Percentiles rank a stretch among this genome's conserved stretches.
phyloP scores from a whole-genome alignment of 2,329 filamentous ascomycete genomes.

The Didymella arachidicola region DNA sequence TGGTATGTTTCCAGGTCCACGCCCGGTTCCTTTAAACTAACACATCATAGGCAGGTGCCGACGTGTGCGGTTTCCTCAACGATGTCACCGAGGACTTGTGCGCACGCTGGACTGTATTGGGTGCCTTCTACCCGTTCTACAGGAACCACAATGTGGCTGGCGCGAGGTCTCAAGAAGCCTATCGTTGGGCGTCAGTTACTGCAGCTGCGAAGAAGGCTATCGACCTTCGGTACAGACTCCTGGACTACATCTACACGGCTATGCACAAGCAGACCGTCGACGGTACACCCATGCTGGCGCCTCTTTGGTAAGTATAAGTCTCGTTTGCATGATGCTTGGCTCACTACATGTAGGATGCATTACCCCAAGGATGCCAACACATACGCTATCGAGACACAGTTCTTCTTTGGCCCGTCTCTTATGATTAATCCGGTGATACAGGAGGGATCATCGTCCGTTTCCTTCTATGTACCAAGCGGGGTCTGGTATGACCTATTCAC shows the following conservation, averaged over 20 bases:
- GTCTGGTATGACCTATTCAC: slow-evolving; percentile 56
- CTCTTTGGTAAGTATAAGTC: slow-evolving; percentile 69
- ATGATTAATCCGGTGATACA: slow-evolving; percentile 65
- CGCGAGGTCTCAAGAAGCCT: slow-evolving; percentile 61
- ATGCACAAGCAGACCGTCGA: slow-evolving; percentile 66
- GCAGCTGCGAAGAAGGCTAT: slow-evolving; percentile 72
- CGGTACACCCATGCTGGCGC: slow-evolving; percentile 71
- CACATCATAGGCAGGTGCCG: slow-evolving; percentile 52
- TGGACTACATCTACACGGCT: slow-evolving; percentile 81
- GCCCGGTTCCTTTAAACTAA: slow-evolving; percentile 1
- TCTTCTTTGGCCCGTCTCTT: slow-evolving; percentile 65
- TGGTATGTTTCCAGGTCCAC: slow-evolving; percentile 35
- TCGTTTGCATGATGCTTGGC: neutral
- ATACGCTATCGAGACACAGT: slow-evolving; percentile 61
- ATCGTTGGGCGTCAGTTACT: slow-evolving; percentile 71
- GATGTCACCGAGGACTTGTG: slow-evolving; percentile 74
- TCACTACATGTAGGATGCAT: slow-evolving; percentile 56
- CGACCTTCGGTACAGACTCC: slow-evolving; percentile 74
- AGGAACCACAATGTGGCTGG: slow-evolving; percentile 74
- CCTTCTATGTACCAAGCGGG: slow-evolving; percentile 65
- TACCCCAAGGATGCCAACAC: slow-evolving; percentile 67
- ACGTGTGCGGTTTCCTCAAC: slow-evolving; percentile 77
- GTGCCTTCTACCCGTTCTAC: slow-evolving; percentile 77
- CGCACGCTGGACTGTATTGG: slow-evolving; percentile 74
- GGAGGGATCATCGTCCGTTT: slow-evolving; percentile 59